Base-by-base conservation (phyloP, 371 early-diverging fungal species). In the Circinella minor region DNA sequence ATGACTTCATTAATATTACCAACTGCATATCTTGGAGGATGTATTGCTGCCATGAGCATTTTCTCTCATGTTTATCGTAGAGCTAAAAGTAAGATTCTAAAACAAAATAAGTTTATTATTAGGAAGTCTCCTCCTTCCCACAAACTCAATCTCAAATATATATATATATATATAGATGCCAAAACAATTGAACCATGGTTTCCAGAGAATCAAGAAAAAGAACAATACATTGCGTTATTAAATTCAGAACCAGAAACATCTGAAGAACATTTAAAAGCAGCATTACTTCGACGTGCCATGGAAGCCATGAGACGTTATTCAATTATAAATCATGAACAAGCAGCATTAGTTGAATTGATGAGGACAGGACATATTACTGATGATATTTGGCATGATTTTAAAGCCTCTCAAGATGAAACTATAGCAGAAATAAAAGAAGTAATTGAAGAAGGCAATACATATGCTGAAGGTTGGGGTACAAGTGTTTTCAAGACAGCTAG, bases 281-380 rank as follows among this genome's bases (percentile, higher is more conserved):
- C 96, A 1, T 82, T 98, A 37, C 81, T 98, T 63, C 89, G 91
- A 55, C 92, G 98, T 59, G 96, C 96, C 2, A 89, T 94, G 86
- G 90, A 90, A 39, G 95, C 91, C 55, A 93, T 96, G 0, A 81
- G 88, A 66, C 89, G 96, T 5, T 80, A 93, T 15, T 71, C 91
- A 11, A 84, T 91, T 66, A 79, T 98, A 51, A 89, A 93, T 49
- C 91, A 93, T 70, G 95, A 96, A 77, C 95, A 95, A 76, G 91
- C 89, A n/a, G 89, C 93, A 36, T 80, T 98, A 67, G 81, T 86
- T 38, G 85, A 83, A 51, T 77, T 98, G 81, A 88, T 96, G 67
- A 89, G 92, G 71, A 82, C 88, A 17, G 98, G 98, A 6, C 89
- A 93, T 10, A 87, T 98, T 63, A 94, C 95, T 5, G 97, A 98